phyloP scores from a whole-genome alignment of 768 basidiomycete genomes.

The Mycena metata region DNA sequence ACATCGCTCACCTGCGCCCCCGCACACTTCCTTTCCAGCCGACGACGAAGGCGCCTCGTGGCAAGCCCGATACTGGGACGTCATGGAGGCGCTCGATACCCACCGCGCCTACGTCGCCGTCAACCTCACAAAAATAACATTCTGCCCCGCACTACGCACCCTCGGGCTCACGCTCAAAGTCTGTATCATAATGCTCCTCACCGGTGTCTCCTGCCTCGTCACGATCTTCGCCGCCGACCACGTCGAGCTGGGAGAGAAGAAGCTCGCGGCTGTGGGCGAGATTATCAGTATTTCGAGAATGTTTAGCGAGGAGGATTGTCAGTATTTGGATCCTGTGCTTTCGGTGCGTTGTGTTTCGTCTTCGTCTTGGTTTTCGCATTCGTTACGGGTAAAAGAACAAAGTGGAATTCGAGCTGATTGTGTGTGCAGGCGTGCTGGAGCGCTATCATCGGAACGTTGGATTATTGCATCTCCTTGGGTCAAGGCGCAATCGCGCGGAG shows the following conservation, averaged over 20 bases:
- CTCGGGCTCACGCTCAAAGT: slow-evolving; percentile 20
- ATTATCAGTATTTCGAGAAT: slow-evolving; percentile 14
- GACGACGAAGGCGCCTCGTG: slow-evolving; percentile 8
- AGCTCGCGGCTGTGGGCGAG: slow-evolving; percentile 14
- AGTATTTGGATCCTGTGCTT: slow-evolving; percentile 5
- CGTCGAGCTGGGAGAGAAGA: slow-evolving; percentile 12
- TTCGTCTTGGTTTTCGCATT: too few species aligned
- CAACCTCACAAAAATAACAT: slow-evolving; percentile 18
- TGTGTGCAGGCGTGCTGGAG: slow-evolving; percentile 13
- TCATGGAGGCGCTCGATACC: slow-evolving; percentile 28
- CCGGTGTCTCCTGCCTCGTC: slow-evolving; percentile 36
- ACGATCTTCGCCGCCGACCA: slow-evolving; percentile 45
- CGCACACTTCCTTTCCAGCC: not conserved
- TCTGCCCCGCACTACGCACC: slow-evolving; percentile 6
- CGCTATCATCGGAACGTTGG: slow-evolving; percentile 4
- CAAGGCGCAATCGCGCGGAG: not conserved
- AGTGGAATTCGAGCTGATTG: too few species aligned
- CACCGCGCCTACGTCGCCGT: slow-evolving; percentile 25
- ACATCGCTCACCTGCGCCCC: too few species aligned
- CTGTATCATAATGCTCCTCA: slow-evolving; percentile 13
- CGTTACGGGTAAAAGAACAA: too few species aligned
- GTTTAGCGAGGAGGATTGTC: slow-evolving; percentile 23
- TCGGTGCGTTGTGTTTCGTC: slow-evolving; percentile 22
- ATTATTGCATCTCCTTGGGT: not conserved
- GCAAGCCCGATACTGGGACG: slow-evolving; percentile 26